Conservation (phyloP, 306 rosid species). For the Acacia melanoxylon region DNA sequence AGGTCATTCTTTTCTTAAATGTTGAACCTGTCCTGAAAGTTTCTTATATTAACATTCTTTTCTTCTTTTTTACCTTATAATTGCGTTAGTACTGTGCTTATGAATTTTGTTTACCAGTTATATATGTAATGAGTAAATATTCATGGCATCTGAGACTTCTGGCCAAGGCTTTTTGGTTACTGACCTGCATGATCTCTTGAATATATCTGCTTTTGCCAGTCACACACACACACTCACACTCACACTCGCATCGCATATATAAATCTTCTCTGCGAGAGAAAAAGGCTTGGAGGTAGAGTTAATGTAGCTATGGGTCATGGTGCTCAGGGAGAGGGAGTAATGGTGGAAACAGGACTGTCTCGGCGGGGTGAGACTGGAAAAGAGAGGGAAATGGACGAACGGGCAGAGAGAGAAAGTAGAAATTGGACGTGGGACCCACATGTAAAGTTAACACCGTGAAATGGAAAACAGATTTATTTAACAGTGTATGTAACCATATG, state of each 20-base stretch:
- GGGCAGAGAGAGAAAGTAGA: too few species aligned
- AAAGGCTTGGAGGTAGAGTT: neutral
- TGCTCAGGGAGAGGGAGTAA: too few species aligned
- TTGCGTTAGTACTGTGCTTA: slow-evolving; percentile 26
- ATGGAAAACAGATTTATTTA: too few species aligned
- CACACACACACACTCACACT: neutral
- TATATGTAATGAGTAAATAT: slow-evolving; percentile 5
- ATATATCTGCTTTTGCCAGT: neutral
- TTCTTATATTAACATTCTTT: slow-evolving; percentile 37
- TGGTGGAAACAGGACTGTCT: too few species aligned
- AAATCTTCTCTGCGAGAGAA: neutral
- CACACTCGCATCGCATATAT: neutral
- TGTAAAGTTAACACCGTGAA: too few species aligned
- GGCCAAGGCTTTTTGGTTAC: neutral
- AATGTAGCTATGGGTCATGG: too few species aligned
- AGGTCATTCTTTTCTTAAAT: slow-evolving; percentile 32
- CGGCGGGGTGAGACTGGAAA: too few species aligned
- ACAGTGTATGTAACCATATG: too few species aligned
- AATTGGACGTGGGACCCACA: too few species aligned
- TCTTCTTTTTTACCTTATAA: neutral
- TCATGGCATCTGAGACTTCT: neutral
- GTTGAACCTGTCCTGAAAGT: slow-evolving; percentile 10
- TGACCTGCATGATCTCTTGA: neutral
- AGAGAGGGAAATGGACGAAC: too few species aligned
- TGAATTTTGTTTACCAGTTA: slow-evolving; percentile 33